Evolutionary conservation across 306 rosid species (phyloP), one percentile per base, ranked within the genome.

Genomic region (Citrullus mucosospermus): DNA sequence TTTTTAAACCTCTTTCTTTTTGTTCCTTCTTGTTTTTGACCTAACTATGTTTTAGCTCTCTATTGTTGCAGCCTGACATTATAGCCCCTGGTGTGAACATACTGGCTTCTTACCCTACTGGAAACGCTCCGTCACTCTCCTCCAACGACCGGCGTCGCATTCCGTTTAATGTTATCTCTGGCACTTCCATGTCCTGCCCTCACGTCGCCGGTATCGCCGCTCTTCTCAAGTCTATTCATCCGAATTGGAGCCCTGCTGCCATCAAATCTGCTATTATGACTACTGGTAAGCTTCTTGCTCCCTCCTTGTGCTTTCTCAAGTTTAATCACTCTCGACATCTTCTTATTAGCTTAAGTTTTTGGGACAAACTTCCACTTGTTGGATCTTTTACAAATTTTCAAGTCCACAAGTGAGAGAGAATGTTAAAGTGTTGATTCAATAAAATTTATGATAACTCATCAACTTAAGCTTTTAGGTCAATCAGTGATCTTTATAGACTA

Each of bases 111-210:
- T 75, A 56, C 20, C 10, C 78, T 13, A 18, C 61, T 9, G 57
- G 61, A 54, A 54, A 0, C 2, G 65, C 61, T 12, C 78, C 63
- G 16, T 32, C 78, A 7, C 1, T 8, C 16, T 75, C 59, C 7
- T 0, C 8, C 2, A 5, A 0, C 9, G 78, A 75, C 50, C 34
- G 3, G n/a, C 57, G 78, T 0, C 48, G 78, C 9, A 56, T 54
- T 4, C 46, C 20, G 2, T 75, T 75, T 54, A 75, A 54, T 36
- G 59, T 75, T 0, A 34, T 75, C 20, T 75, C 78, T 22, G 78
- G 78, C 13, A 75, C 78, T 22, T 75, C 78, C 46, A 75, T 75
- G 78, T 54, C 78, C 5, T 75, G 78, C 28, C 78, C 78, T 54
- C 78, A 75, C 28, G 5, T 75, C 3, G 30, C 44, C 17, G 78